Conservation (phyloP, 495 filamentous ascomycete species). For the Parmelia sp. region DNA sequence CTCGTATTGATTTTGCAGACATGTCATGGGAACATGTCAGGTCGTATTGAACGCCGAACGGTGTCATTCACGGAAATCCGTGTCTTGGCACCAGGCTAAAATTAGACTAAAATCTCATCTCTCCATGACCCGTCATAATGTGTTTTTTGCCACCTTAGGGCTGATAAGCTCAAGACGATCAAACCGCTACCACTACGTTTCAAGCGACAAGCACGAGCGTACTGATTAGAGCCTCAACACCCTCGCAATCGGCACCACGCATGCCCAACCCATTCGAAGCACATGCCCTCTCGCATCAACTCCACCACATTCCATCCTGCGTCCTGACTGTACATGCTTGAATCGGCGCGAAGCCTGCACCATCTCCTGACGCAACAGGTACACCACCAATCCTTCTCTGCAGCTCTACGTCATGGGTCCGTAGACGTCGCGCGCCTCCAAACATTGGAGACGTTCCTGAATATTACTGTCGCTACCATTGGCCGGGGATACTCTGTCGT, state of each 20-base stretch:
- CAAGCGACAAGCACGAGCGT: conserved; percentile 5
- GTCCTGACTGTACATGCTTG: conserved; percentile 4
- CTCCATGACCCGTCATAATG: no score
- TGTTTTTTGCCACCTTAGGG: conserved; percentile 18
- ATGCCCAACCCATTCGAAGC: not conserved
- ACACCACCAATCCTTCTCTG: not conserved
- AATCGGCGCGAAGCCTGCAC: conserved; percentile 10
- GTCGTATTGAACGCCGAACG: no score
- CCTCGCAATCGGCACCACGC: conserved; percentile 1
- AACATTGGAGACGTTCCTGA: not conserved
- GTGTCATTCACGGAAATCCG: no score
- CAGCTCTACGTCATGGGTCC: conserved; percentile 19
- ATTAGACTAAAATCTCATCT: conserved; percentile 11
- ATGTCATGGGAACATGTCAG: no score
- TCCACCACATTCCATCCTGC: not conserved
- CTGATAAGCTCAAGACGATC: conserved; percentile 16
- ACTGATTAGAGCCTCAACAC: not conserved
- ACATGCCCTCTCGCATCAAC: not conserved
- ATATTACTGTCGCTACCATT: conserved; percentile 13
- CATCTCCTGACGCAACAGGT: conserved; percentile 17
- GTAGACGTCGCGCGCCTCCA: conserved; percentile 3
- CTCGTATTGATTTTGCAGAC: no score
- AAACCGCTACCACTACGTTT: conserved; percentile 21
- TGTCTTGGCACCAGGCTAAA: conserved; percentile 5
- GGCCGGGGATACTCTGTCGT: not conserved